Conservation (phyloP, 768 basidiomycete genomes). For the Boletus pseudo-olivaceus region DNA sequence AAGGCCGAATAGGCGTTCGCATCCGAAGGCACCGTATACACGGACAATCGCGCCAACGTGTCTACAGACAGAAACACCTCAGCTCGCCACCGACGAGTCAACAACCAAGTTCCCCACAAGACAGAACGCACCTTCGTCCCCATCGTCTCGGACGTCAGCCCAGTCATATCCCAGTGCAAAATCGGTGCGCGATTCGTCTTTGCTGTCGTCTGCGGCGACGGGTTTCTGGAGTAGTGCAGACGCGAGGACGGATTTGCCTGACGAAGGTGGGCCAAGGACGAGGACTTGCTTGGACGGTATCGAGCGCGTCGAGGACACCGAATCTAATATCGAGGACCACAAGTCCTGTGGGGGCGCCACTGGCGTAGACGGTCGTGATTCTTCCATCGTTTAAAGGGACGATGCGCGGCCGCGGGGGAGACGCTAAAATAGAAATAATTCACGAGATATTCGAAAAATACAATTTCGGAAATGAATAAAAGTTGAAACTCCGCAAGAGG, state of each 20-base stretch:
- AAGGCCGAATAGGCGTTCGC: constrained; percentile 67
- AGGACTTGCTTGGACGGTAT: constrained; percentile 87
- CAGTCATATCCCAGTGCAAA: constrained; percentile 93
- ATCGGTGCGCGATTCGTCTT: constrained; percentile 60
- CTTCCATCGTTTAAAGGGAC: constrained; percentile 30
- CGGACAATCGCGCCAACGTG: constrained; percentile 81
- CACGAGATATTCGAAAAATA: background rate
- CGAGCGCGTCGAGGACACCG: constrained; percentile 75
- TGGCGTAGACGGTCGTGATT: constrained; percentile 62
- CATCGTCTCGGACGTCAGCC: constrained; percentile 87
- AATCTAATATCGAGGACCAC: constrained; percentile 91
- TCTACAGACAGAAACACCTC: constrained; percentile 44
- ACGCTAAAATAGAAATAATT: background rate
- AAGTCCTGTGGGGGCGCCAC: constrained; percentile 75
- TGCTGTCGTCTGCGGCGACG: constrained; percentile 45
- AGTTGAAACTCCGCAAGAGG: constrained; percentile 27
- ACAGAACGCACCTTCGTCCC: constrained; percentile 75
- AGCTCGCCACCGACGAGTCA: background rate
- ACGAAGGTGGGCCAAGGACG: constrained; percentile 72
- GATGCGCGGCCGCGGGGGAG: background rate
- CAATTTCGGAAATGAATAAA: background rate
- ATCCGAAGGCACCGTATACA: constrained; percentile 86
- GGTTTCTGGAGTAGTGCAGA: constrained; percentile 71
- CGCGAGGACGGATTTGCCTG: constrained; percentile 75
- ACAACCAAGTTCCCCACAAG: background rate